Evolutionary conservation across 768 basidiomycete genomes (phyloP).

Genomic region (Kwoniella heveanensis): DNA sequence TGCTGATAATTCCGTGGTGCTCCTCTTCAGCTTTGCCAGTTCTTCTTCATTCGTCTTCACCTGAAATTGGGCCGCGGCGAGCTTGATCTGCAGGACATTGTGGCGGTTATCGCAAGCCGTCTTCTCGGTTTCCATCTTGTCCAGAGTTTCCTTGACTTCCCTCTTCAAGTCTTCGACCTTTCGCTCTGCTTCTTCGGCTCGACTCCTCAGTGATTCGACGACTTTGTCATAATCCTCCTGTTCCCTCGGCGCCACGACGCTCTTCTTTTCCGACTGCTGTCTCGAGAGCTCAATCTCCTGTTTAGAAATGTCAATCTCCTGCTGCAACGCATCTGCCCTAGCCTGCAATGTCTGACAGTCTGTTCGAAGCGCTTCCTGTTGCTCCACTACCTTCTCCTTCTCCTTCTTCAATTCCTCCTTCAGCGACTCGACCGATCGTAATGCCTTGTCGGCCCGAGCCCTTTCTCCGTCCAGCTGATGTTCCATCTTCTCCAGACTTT

Average conservation of each 20-base stretch:
- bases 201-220: no score
- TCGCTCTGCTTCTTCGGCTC: not conserved
- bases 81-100: not conserved
- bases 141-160: not conserved
- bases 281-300: no score
- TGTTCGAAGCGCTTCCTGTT: not conserved
- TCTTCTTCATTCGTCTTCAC: not conserved
- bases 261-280: not conserved
- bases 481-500: not conserved
- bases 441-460: not conserved
- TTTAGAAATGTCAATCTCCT: not conserved
- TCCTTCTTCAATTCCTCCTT: not conserved
- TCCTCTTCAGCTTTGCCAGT: not conserved
- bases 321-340: not conserved
- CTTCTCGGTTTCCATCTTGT: not conserved
- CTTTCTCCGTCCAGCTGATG: not conserved
- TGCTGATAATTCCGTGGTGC: not conserved
- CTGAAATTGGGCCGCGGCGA: not conserved
- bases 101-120: not conserved
- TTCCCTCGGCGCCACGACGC: not conserved
- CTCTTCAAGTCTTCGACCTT: no score
- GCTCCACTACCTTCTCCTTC: not conserved
- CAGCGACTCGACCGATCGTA: not conserved
- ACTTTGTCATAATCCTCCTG: no score
- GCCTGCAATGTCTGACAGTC: not conserved